Evolutionary conservation across 257 asterid genomes (phyloP).

Genomic region (Scutellaria minor): DNA sequence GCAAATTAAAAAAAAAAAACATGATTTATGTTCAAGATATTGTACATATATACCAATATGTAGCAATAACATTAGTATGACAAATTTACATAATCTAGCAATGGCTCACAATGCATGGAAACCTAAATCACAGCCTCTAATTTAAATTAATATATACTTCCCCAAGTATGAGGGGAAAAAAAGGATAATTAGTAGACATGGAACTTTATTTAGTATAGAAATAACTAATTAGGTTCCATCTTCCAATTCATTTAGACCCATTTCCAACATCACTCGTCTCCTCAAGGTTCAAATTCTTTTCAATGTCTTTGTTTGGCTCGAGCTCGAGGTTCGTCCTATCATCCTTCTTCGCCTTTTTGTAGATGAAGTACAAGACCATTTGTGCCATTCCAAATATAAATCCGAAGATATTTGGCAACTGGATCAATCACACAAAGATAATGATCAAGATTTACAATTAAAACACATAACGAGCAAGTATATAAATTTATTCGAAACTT

Average conservation of each 20-base stretch:
- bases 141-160: not conserved
- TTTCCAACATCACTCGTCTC: conserved; percentile 17
- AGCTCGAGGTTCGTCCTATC: conserved; percentile 30
- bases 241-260: conserved; percentile 19
- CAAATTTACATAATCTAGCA: conserved; percentile 27
- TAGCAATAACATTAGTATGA: not conserved
- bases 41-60: not conserved
- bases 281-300: conserved; percentile 29
- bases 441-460: not conserved
- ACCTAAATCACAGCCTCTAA: conserved; percentile 1
- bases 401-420: conserved; percentile 74
- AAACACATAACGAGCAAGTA: too few relatives aligned
- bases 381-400: conserved; percentile 66
- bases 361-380: conserved; percentile 59
- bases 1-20: too few relatives aligned
- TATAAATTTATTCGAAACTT: conserved; percentile 31
- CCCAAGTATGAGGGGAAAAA: not conserved
- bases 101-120: conserved; percentile 1
- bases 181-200: not conserved
- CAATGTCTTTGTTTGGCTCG: conserved; percentile 33
- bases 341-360: conserved; percentile 53
- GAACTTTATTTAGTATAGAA: conserved; percentile 1
- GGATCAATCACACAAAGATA: conserved; percentile 26
- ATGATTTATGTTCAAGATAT: too few relatives aligned
- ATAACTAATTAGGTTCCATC: not conserved